Evolutionary conservation across 2,329 filamentous ascomycete genomes (phyloP), one percentile per base, ranked within the genome.

Genomic region (Polychaeton citri): DNA sequence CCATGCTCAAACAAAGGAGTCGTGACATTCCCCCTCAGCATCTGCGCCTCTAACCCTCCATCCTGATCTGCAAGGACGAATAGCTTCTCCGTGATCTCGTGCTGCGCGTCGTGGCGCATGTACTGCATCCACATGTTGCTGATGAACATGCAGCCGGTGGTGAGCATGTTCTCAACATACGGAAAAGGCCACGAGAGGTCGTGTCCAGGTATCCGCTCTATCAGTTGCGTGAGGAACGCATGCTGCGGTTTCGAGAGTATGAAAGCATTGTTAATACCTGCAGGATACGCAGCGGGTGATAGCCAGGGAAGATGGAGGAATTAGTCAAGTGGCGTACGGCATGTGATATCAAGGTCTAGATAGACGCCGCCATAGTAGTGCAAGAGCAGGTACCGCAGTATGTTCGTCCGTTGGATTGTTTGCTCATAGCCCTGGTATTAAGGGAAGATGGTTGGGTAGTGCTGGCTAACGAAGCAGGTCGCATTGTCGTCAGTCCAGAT

Each of bases 181-280:
- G 50, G 50, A 38, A 51, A 43, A 1, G 39, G 42, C 49, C 48
- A 52, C 0, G 33, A 35, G 9, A 52, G 20, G 34, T 51, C 42
- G 6, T 43, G 43, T 19, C 38, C 35, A 4, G 45, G 38, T 7
- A 49, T 40, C 12, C 38, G 37, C 6, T 26, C 24, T 19, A 53
- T 41, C 4, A 51, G 36, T 10, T 45, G 31, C 1, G 13, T 9
- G 12, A 51, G 42, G 34, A 51, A 51, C 8, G 44, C 42, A 35
- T 53, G 50, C 12, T 36, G 33, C 16, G 48, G 41, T 9, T 42
- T 39, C 3, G 48, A 36, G 13, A 53, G 42, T 17, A 53, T 53
- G 42, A 53, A 53, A 5, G 50, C 50, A 34, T 53, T 53, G 38
- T 52, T 53, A n/a, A 52, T 47, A 3, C 50, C 50, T 7, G 49